Conservation (phyloP, 2,329 filamentous ascomycete genomes). For the Exophiala oligosperma region DNA sequence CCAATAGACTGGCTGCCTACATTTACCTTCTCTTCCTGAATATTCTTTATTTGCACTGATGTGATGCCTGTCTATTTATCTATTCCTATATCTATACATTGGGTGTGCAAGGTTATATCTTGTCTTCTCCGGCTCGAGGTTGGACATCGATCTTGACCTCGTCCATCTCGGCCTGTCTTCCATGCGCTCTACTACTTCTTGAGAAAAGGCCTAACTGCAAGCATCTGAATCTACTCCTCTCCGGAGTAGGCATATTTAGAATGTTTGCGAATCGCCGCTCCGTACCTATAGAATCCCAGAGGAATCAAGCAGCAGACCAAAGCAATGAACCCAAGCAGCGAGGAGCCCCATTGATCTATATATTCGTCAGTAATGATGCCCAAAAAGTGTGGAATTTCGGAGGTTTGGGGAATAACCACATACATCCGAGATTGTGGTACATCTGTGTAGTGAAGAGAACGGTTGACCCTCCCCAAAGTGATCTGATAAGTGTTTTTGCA, state of each 20-base stretch:
- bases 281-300: slow-evolving; percentile 67
- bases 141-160: no score
- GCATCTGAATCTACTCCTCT: background rate
- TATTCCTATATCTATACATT: no score
- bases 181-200: background rate
- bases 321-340: slow-evolving; percentile 69
- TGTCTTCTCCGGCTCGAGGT: no score
- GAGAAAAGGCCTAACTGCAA: background rate
- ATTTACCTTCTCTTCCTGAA: no score
- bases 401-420: slow-evolving; percentile 48
- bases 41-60: no score
- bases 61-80: no score
- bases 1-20: no score
- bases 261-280: background rate
- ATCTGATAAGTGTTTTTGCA: slow-evolving; percentile 81
- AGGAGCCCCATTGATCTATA: slow-evolving; percentile 69
- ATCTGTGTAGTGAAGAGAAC: slow-evolving; percentile 81
- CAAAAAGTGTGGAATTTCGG: slow-evolving; percentile 38
- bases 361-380: background rate
- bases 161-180: no score
- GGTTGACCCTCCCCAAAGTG: slow-evolving; percentile 75
- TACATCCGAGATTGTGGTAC: slow-evolving; percentile 47
- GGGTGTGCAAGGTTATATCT: no score
- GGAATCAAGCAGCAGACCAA: slow-evolving; percentile 79
- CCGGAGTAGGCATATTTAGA: background rate